Conservation (phyloP, 331 rosid species). For the Malus hybrid region DNA sequence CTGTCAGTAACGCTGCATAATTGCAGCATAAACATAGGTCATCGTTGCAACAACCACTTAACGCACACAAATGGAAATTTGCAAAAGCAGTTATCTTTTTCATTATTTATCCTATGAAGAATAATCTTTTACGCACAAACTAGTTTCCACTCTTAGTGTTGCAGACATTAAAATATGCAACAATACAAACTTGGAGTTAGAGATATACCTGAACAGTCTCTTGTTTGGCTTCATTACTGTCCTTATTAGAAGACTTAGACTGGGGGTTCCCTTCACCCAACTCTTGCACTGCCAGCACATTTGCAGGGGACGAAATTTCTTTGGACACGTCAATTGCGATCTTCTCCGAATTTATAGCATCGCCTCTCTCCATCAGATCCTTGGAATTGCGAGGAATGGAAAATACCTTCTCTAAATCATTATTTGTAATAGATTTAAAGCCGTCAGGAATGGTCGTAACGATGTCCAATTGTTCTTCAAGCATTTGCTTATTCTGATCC, state of each 20-base stretch:
- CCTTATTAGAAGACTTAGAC: constrained; percentile 8
- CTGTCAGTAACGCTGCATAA: not conserved
- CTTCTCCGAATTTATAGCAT: not conserved
- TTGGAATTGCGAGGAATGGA: constrained; percentile 7
- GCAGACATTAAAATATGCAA: not conserved
- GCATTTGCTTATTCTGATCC: constrained; percentile 7
- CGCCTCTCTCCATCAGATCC: constrained; percentile 16
- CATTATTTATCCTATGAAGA: not conserved
- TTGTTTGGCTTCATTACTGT: constrained; percentile 19
- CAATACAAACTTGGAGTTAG: not conserved
- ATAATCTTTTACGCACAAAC: not conserved
- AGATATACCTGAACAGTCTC: constrained; percentile 41
- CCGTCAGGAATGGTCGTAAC: not conserved
- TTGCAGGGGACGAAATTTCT: constrained; percentile 12
- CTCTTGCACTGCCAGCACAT: constrained; percentile 3
- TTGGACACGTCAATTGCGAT: constrained; percentile 13
- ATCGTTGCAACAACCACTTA: not conserved
- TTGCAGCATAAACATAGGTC: not conserved
- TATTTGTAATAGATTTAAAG: constrained; percentile 14
- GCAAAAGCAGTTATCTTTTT: not conserved
- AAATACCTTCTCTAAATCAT: constrained; percentile 21
- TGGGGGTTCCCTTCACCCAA: constrained; percentile 10
- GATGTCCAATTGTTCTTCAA: constrained; percentile 17
- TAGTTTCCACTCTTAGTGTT: not conserved
- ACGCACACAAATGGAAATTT: not conserved